Conservation (phyloP, 805 yeast species). For the Ogataea naganishii region DNA sequence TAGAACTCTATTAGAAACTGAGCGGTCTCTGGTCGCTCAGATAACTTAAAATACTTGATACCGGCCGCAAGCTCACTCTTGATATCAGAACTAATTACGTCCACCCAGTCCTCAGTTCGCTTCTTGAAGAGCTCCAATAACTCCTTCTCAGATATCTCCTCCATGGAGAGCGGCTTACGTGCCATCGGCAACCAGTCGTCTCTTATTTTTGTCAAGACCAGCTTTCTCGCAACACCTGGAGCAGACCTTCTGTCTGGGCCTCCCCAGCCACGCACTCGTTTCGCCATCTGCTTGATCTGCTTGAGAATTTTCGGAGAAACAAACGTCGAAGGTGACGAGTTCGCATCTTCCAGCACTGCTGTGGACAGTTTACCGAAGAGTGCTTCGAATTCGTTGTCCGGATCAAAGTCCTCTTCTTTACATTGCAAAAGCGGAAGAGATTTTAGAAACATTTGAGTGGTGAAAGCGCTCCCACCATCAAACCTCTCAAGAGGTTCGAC, state of each 20-base stretch:
- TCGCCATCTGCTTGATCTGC: conserved; percentile 50
- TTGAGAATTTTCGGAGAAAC: conserved; percentile 60
- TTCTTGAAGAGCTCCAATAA: conserved; percentile 26
- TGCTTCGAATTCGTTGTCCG: conserved; percentile 64
- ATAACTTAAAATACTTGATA: conserved; percentile 49
- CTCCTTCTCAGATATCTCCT: conserved; percentile 35
- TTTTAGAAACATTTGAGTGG: conserved; percentile 32
- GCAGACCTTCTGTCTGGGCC: conserved; percentile 66
- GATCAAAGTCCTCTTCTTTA: conserved; percentile 50
- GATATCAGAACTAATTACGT: conserved; percentile 34
- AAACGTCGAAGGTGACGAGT: conserved; percentile 61
- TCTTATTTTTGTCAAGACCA: conserved; percentile 60
- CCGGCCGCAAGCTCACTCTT: conserved; percentile 30
- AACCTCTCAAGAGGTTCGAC: conserved; percentile 25
- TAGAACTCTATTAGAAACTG: conserved; percentile 43
- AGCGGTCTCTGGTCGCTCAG: conserved; percentile 30
- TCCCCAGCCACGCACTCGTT: conserved; percentile 74
- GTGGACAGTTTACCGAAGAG: conserved; percentile 65
- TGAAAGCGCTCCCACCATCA: conserved; percentile 30
- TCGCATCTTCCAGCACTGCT: conserved; percentile 67
- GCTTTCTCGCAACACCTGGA: conserved; percentile 67
- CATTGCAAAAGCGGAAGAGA: conserved; percentile 34
- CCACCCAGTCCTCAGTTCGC: conserved; percentile 37
- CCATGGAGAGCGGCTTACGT: conserved; percentile 53
- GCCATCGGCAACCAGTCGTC: conserved; percentile 76